Evolutionary conservation across 352 stramenopile genomes (phyloP).

Genomic region (Plasmopara viticola): DNA sequence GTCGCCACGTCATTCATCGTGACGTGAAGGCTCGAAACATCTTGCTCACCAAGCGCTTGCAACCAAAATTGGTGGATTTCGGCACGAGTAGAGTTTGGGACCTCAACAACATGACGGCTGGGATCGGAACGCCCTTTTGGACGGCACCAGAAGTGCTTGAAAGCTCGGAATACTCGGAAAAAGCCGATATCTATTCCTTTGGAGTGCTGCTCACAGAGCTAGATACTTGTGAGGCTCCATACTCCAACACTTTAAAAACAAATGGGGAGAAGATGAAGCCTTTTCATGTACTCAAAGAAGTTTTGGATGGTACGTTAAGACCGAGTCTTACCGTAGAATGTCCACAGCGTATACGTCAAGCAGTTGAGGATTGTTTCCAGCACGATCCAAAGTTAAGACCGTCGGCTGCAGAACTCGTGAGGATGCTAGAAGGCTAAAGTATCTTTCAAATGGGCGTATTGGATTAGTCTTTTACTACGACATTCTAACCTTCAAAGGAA

Average conservation of each 20-base stretch:
- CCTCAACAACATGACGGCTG: slow-evolving; percentile 27
- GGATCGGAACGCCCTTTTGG: slow-evolving; percentile 52
- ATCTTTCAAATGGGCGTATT: too few species aligned
- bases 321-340: slow-evolving; percentile 36
- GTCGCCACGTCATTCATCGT: slow-evolving; percentile 49
- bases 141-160: slow-evolving; percentile 64
- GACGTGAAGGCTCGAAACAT: slow-evolving; percentile 80
- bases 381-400: slow-evolving; percentile 34
- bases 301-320: slow-evolving; percentile 17
- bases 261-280: slow-evolving; percentile 33
- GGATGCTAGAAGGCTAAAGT: slow-evolving; percentile 28
- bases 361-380: slow-evolving; percentile 39
- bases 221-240: slow-evolving; percentile 37
- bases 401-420: slow-evolving; percentile 30
- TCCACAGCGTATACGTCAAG: slow-evolving; percentile 29
- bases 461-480: too few species aligned
- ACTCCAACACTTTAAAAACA: slow-evolving; percentile 11
- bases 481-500: too few species aligned
- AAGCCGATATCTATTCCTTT: slow-evolving; percentile 75
- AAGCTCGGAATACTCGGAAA: slow-evolving; percentile 45
- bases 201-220: slow-evolving; percentile 48
- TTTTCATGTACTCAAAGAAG: slow-evolving; percentile 15
- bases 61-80: slow-evolving; percentile 42
- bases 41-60: slow-evolving; percentile 39
- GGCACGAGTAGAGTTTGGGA: slow-evolving; percentile 23